Conservation (phyloP, 768 basidiomycete species). For the Russula brevipes region DNA sequence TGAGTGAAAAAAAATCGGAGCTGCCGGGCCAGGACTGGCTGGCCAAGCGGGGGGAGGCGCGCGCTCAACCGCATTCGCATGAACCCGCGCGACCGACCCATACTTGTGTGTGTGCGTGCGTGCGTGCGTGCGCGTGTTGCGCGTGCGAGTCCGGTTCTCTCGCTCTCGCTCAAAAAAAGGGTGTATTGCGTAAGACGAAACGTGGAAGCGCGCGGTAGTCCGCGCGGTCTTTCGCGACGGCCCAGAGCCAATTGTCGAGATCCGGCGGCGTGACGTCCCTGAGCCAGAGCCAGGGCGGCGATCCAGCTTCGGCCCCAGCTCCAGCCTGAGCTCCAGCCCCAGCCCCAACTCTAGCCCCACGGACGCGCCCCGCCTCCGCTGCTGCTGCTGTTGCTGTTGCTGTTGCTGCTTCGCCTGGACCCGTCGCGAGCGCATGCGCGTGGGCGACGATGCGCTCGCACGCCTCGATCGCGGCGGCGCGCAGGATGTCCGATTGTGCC, state of each 20-base stretch:
- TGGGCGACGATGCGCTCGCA: conserved; percentile 61
- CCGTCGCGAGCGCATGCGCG: conserved; percentile 38
- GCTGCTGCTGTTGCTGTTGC: too few relatives aligned
- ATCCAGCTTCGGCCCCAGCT: too few relatives aligned
- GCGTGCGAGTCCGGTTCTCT: too few relatives aligned
- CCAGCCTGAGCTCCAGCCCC: too few relatives aligned
- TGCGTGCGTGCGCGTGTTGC: too few relatives aligned
- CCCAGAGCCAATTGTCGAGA: conserved; percentile 79
- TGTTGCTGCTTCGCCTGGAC: neutral
- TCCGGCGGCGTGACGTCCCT: conserved; percentile 52
- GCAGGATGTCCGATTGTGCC: conserved; percentile 64
- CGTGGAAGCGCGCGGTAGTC: conserved; percentile 65
- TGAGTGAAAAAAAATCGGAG: neutral
- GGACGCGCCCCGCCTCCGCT: too few relatives aligned
- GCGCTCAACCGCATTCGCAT: too few relatives aligned
- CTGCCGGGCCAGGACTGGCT: too few relatives aligned
- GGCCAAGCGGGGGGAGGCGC: too few relatives aligned
- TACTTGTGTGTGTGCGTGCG: too few relatives aligned
- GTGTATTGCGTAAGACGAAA: conserved; percentile 60
- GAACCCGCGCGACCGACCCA: too few relatives aligned
- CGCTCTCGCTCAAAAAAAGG: conserved; percentile 52
- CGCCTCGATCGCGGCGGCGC: conserved; percentile 76
- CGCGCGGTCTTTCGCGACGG: conserved; percentile 67
- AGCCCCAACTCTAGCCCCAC: too few relatives aligned
- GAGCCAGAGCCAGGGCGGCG: conserved; percentile 53